Percentiles rank a stretch among this genome's conserved stretches.
phyloP scores from a whole-genome alignment of 495 filamentous ascomycete species.

The Aspergillus homomorphus region DNA sequence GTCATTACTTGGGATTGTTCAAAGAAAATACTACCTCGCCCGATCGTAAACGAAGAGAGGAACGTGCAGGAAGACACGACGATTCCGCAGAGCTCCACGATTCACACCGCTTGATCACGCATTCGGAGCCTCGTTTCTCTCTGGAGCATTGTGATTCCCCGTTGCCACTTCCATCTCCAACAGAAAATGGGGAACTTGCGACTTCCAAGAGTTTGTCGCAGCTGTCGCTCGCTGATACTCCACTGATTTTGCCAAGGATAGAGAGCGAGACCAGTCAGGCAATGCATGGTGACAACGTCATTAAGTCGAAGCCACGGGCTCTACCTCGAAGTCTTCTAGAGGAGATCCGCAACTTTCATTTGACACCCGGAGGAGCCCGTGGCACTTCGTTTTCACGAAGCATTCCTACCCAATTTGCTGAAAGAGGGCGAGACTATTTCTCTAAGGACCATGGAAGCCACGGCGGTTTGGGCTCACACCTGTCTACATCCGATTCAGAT shows the following conservation, averaged over 20 bases:
- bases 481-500: slow-evolving; percentile 27
- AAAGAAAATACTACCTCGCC: slow-evolving; percentile 73
- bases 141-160: slow-evolving; percentile 7
- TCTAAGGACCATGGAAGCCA: slow-evolving; percentile 16
- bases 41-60: slow-evolving; percentile 45
- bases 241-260: slow-evolving; percentile 20
- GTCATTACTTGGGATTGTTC: slow-evolving; percentile 88
- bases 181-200: slow-evolving; percentile 17
- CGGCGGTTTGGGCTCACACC: slow-evolving; percentile 16
- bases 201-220: slow-evolving; percentile 35
- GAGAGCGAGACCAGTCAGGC: slow-evolving; percentile 11
- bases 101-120: slow-evolving; percentile 13
- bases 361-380: slow-evolving; percentile 51
- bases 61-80: slow-evolving; percentile 30
- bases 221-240: slow-evolving; percentile 29
- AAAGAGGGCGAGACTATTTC: slow-evolving; percentile 34
- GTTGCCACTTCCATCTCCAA: neutral
- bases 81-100: slow-evolving; percentile 20
- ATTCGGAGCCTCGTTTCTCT: slow-evolving; percentile 13
- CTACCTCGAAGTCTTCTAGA: slow-evolving; percentile 54
- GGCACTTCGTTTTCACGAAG: slow-evolving; percentile 55
- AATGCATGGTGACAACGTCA: slow-evolving; percentile 23
- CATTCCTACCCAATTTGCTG: slow-evolving; percentile 46
- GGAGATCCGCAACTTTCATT: slow-evolving; percentile 59
- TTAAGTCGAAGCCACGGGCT: slow-evolving; percentile 27